Percentiles rank a stretch among this genome's conserved stretches.
These are phyloP conservation scores for Grosmannia serpens DNA, from an alignment of 2,329 filamentous ascomycete species.

Conservation along the genomic window DNA sequence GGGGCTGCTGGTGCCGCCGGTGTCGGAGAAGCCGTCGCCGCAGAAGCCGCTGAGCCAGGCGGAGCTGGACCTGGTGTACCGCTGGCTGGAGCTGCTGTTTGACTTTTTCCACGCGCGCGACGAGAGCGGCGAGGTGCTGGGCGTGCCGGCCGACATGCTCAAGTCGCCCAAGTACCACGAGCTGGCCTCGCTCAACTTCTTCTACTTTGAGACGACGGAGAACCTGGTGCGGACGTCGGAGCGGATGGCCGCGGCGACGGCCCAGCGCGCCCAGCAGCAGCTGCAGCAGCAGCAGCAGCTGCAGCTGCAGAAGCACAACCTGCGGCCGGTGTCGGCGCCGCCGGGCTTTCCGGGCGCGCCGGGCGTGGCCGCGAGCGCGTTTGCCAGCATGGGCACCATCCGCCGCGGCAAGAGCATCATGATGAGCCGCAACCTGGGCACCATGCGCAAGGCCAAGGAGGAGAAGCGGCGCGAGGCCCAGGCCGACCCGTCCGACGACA, in stretches of 20 bases:
- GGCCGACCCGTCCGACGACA: constrained; percentile 93
- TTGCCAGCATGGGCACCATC: constrained; percentile 59
- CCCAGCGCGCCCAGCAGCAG: constrained; percentile 62
- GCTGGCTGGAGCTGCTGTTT: constrained; percentile 83
- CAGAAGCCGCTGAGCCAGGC: constrained; percentile 75
- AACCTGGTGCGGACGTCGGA: constrained; percentile 92
- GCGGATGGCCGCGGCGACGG: constrained; percentile 82
- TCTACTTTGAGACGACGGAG: constrained; percentile 90
- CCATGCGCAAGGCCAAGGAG: constrained; percentile 91
- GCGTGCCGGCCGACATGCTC: constrained; percentile 80
- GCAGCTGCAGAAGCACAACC: constrained; percentile 38
- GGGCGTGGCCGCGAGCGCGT: constrained; percentile 32
- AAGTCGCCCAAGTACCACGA: constrained; percentile 98
- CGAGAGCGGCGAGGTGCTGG: constrained; percentile 69
- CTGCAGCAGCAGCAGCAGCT: constrained; percentile 46
- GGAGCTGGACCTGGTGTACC: constrained; percentile 89
- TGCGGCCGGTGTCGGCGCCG: constrained; percentile 25
- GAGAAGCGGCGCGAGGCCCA: constrained; percentile 93
- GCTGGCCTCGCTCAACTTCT: constrained; percentile 91
- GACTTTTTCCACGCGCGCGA: constrained; percentile 93
- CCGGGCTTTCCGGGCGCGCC: constrained; percentile 39
- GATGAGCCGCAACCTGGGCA: constrained; percentile 87
- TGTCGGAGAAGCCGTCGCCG: constrained; percentile 86
- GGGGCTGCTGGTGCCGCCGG: constrained; percentile 75
- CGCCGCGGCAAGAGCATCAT: constrained; percentile 70